These are phyloP conservation scores for Thymus quinquecostatus DNA, from an alignment of 257 asterid genomes.

Conservation along the genomic window DNA sequence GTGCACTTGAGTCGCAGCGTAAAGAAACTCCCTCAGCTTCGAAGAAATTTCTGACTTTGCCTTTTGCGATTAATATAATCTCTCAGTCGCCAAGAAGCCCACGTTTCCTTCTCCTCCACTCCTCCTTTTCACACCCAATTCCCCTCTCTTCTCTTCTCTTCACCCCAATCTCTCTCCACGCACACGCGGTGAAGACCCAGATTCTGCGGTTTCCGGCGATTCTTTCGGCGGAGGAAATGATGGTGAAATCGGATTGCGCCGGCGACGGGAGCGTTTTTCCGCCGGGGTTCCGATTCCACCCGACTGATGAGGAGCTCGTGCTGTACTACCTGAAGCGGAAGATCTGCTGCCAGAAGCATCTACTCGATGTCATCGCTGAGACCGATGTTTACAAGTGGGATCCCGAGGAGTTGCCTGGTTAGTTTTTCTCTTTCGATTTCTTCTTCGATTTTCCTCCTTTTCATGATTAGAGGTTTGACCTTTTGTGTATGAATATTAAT, in stretches of 20 bases:
- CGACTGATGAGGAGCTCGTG: constrained; percentile 89
- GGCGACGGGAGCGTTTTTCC: constrained; percentile 48
- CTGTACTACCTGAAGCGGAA: constrained; percentile 73
- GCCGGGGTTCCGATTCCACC: constrained; percentile 93
- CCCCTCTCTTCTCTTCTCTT: background rate
- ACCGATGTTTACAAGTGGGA: constrained; percentile 89
- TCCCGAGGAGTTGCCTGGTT: constrained; percentile 89
- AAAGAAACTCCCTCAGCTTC: constrained; percentile 7
- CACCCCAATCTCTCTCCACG: background rate
- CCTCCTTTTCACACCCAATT: constrained; percentile 6
- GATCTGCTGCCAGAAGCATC: constrained; percentile 62
- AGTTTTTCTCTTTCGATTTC: background rate
- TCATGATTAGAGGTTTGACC: background rate
- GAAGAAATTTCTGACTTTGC: constrained; percentile 30
- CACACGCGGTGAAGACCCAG: constrained; percentile 9
- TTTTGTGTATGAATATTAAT: background rate
- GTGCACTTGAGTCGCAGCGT: constrained; percentile 33
- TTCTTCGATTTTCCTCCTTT: background rate
- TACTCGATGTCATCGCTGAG: constrained; percentile 65
- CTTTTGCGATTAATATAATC: background rate
- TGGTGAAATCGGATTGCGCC: constrained; percentile 35
- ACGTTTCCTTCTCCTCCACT: constrained; percentile 26
- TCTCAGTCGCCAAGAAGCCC: constrained; percentile 8
- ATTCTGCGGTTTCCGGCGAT: background rate
- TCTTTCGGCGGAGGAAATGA: constrained; percentile 25